Evolutionary conservation across 2,329 filamentous ascomycete genomes (phyloP), one percentile per base, ranked within the genome.

Genomic region (Microdochium trichocladiopsis): DNA sequence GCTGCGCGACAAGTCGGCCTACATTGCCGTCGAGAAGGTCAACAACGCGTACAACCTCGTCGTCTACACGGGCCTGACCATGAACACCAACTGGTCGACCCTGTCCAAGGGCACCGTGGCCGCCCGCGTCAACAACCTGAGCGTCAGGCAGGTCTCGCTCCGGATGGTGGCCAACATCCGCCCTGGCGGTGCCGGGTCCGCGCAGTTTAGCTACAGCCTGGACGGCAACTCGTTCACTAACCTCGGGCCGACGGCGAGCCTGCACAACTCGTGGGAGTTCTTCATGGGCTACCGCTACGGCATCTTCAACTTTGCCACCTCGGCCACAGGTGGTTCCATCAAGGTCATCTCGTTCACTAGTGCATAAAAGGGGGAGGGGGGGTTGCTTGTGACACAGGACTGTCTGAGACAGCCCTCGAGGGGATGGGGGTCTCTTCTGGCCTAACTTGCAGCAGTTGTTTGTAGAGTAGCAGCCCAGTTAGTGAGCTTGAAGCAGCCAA

Each of bases 1-100:
- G 4, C 78, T 84, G 63, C 73, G 80, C 1, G 77, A 83, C 56
- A 65, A 69, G 12, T 72, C 70, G 1, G 77, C 76, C 0, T 83
- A 74, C 60, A 76, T 84, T 25, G 79, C 76, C 1, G 62, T 83
- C 10, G 60, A 71, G 53, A 71, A 72, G 48, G 63, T 66, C 12
- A 67, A 63, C 1, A 55, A 57, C 37, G 53, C 51, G 1, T 60
- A 66, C 48, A 62, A 57, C 5, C 54, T 73, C 0, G 57, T 65
- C 3, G 59, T 73, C 2, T 63, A 69, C 6, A 67, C 72, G 45
- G 66, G 67, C 21, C 61, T 78, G 47, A 66, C 60, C 2, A 62
- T 74, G 53, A 66, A 73, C 55, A 63, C 58, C 12, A 55, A 60
- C 14, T 63, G 66, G 54, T 64, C 61, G 2, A 61, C 56, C 22